Percentiles rank a stretch among this genome's conserved stretches.
These are phyloP conservation scores for Mayamaea pseudoterrestris DNA, from an alignment of 108 stramenopile species.

Conservation along the genomic window DNA sequence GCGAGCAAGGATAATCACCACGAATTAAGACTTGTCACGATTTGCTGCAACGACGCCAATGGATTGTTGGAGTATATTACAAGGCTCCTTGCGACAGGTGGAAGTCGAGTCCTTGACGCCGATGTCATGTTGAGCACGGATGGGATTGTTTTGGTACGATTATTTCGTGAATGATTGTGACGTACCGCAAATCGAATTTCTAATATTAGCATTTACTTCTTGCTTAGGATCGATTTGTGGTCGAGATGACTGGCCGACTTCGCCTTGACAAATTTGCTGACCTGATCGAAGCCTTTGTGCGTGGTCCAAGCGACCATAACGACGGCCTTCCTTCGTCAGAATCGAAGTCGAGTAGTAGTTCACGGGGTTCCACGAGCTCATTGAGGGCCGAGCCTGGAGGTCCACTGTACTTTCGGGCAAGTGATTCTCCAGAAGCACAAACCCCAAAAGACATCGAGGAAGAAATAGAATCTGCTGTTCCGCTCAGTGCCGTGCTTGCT, in stretches of 20 bases:
- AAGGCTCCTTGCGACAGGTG: slow-evolving; percentile 15
- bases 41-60: slow-evolving; percentile 13
- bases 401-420: slow-evolving; percentile 5
- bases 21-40: slow-evolving; percentile 12
- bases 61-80: slow-evolving; percentile 28
- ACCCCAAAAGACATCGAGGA: slow-evolving; percentile 1
- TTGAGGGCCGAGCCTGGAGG: neutral
- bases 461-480: slow-evolving; percentile 19
- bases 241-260: slow-evolving; percentile 22
- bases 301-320: neutral
- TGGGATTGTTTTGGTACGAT: slow-evolving; percentile 17
- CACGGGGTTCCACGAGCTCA: neutral
- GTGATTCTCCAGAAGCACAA: slow-evolving; percentile 1
- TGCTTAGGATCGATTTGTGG: slow-evolving; percentile 23
- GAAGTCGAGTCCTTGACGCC: slow-evolving; percentile 20
- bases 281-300: slow-evolving; percentile 14
- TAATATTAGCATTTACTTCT: neutral
- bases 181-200: slow-evolving; percentile 3
- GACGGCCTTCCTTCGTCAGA: neutral
- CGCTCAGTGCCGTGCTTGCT: slow-evolving; percentile 10
- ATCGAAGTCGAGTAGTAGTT: neutral
- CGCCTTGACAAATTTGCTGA: slow-evolving; percentile 21
- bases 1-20: neutral
- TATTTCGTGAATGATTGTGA: neutral
- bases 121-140: slow-evolving; percentile 26